Base-by-base conservation (phyloP, 108 stramenopile species). In the Cylindrotheca closterium region DNA sequence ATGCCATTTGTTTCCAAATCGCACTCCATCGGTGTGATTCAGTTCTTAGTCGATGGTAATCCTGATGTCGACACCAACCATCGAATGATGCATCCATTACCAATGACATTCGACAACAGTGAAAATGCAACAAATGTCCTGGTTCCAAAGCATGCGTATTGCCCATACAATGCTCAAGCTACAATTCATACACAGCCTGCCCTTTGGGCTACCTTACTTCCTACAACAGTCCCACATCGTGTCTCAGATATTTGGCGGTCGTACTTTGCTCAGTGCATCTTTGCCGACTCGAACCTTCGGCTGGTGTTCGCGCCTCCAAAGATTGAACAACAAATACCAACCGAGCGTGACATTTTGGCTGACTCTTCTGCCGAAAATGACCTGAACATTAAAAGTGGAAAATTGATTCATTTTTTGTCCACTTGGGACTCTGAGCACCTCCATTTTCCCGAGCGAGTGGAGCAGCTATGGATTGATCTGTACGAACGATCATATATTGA, bases 141-240 rank as follows among this genome's bases (percentile, higher is more conserved):
- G 59, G 53, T 70, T 23, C 58, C 70, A 25, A 30, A 46, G 15
- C 30, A 51, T 30, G 33, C 70, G 0, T 63, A 63, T 31, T 30
- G 62, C 22, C 83, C 86, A 4, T 87, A 80, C 56, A 87, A 87
- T 62, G 81, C 86, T 21, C 81, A 87, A 74, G 83, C 86, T 17
- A 87, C 86, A 0, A 49, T 84, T 3, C 75, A 73, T 67, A 55
- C 33, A 29, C 23, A 53, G 22, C 37, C 53, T 21, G 78, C 79
- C 0, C 74, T 87, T 0, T 84, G 75, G 75, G 81, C 75, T 0
- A 64, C 71, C 53, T 63, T 80, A 7, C 67, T 87, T 8, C 86
- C 83, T 26, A 53, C 77, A 1, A 75, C 83, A 4, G 86, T 87
- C 4, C 67, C 71, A 47, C 79, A 78, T 1, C 65, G 86, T 2